A percentile compares a stretch with the other conserved stretches of the same genome.
phyloP scores from a whole-genome alignment of 2,329 filamentous ascomycete genomes.

The Alternaria postmessia region DNA sequence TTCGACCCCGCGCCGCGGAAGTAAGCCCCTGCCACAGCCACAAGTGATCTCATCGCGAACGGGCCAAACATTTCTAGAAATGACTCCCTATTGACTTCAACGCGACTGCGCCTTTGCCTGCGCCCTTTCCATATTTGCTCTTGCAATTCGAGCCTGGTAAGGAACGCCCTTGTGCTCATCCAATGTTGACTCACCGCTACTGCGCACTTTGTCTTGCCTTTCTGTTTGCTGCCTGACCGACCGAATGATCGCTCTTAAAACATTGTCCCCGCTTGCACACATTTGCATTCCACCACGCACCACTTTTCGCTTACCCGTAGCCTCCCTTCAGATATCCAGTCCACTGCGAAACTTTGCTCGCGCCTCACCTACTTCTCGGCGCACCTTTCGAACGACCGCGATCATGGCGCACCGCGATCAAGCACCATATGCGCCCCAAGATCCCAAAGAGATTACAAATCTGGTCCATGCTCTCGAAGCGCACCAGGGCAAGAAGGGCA shows the following conservation, averaged over 20 bases:
- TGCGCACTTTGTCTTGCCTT: constrained; percentile 6
- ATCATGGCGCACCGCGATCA: constrained; percentile 62
- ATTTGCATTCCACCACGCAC: constrained; percentile 12
- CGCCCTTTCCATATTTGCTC: constrained; percentile 18
- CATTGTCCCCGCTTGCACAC: constrained; percentile 24
- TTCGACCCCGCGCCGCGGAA: constrained; percentile 10
- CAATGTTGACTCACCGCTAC: constrained; percentile 19
- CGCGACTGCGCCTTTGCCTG: constrained; percentile 8
- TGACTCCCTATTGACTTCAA: constrained; percentile 16
- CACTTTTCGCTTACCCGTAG: constrained; percentile 24
- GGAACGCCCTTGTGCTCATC: constrained; percentile 25
- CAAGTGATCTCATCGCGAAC: constrained; percentile 23
- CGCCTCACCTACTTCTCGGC: background rate
- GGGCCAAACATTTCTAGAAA: background rate
- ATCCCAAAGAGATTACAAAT: constrained; percentile 70
- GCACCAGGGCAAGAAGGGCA: constrained; percentile 56
- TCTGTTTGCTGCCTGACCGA: constrained; percentile 23
- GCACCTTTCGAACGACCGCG: constrained; percentile 21
- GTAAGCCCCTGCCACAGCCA: constrained; percentile 15
- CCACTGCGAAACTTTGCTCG: background rate
- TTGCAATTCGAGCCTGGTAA: constrained; percentile 1
- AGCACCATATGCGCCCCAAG: constrained; percentile 72
- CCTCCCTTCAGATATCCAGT: constrained; percentile 19
- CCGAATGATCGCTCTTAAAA: constrained; percentile 26
- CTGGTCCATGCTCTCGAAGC: constrained; percentile 72